phyloP scores from a whole-genome alignment of 2,329 filamentous ascomycete genomes.

The Microcyclospora pomicola region DNA sequence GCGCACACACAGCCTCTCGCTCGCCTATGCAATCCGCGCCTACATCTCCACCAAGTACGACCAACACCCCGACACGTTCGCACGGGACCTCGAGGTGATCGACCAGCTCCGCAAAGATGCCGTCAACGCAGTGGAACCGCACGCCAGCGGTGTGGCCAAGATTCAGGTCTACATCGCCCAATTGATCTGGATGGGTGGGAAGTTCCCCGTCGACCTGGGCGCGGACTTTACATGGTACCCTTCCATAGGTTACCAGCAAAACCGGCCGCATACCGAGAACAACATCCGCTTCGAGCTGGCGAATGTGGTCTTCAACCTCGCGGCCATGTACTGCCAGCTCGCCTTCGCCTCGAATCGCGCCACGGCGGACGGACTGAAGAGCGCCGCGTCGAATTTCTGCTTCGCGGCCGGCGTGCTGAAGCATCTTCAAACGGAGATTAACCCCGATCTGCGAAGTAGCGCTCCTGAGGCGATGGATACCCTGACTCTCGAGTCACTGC shows the following conservation, averaged over 20 bases:
- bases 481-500: constrained; percentile 68
- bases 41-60: constrained; percentile 99
- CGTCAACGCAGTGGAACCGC: constrained; percentile 77
- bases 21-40: constrained; percentile 72
- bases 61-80: constrained; percentile 95
- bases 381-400: constrained; percentile 80
- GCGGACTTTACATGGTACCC: constrained; percentile 96
- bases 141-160: constrained; percentile 72
- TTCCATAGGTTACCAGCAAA: constrained; percentile 57
- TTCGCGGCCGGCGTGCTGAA: constrained; percentile 70
- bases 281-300: constrained; percentile 71
- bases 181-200: constrained; percentile 81
- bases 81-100: constrained; percentile 72
- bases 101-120: constrained; percentile 73
- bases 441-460: constrained; percentile 63
- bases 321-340: constrained; percentile 84
- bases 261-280: constrained; percentile 33
- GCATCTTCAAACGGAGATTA: constrained; percentile 60
- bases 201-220: constrained; percentile 92
- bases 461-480: constrained; percentile 94
- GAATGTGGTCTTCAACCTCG: constrained; percentile 87
- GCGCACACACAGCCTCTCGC: constrained; percentile 62
- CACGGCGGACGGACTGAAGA: constrained; percentile 70
- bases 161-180: constrained; percentile 87
- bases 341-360: constrained; percentile 66